A percentile compares a stretch with the other conserved stretches of the same genome.
Conservation (phyloP, 73 alveolate species). For the Paramecium sonneborni region DNA sequence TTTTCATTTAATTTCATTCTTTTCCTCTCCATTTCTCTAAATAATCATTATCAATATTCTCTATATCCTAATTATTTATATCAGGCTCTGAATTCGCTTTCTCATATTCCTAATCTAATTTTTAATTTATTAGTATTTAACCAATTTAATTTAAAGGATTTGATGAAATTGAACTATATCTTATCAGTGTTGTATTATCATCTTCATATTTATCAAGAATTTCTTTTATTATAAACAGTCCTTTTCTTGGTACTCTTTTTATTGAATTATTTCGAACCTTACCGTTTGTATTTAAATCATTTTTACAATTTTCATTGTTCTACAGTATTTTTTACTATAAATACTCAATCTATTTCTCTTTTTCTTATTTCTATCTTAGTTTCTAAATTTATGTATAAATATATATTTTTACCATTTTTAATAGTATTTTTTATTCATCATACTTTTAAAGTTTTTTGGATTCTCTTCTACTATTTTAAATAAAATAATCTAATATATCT, state of each 20-base stretch:
- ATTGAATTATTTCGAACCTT: background rate
- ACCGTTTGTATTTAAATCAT: background rate
- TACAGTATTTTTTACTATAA: background rate
- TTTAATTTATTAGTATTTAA: background rate
- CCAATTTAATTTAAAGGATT: background rate
- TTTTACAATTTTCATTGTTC: background rate
- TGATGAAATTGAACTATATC: slow-evolving; percentile 18
- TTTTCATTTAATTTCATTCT: background rate
- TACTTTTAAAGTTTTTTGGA: background rate
- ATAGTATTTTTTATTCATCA: slow-evolving; percentile 18
- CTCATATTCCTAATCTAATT: background rate
- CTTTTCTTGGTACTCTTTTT: background rate
- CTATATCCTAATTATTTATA: background rate
- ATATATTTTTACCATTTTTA: slow-evolving; percentile 1
- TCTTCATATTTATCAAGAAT: background rate
- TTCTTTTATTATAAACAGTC: background rate
- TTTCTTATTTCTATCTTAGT: background rate
- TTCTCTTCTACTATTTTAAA: slow-evolving; percentile 9
- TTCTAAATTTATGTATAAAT: background rate
- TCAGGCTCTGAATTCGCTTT: background rate
- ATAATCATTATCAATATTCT: background rate
- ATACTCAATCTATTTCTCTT: background rate
- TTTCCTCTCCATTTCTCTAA: background rate
- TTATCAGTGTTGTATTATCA: background rate
- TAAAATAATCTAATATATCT: slow-evolving; percentile 30